Evolutionary conservation across 805 yeast genomes (phyloP).

Genomic region (Metschnikowia chrysomelidarum): DNA sequence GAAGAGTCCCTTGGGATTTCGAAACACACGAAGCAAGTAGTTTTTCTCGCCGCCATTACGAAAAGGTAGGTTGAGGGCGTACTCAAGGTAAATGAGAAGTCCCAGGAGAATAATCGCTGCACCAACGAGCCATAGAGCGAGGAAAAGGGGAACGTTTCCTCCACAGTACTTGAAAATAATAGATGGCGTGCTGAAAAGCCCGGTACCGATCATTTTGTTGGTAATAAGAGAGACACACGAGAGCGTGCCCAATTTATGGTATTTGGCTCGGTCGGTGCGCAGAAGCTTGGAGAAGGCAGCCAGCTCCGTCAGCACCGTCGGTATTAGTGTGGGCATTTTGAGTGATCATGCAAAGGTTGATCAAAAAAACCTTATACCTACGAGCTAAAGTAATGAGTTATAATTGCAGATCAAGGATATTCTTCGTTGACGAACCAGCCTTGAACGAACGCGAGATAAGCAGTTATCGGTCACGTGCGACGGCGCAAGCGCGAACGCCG

Average conservation of each 20-base stretch:
- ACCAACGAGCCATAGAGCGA: slow-evolving; percentile 34
- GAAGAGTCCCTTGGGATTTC: slow-evolving; percentile 30
- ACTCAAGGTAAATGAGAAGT: slow-evolving; percentile 40
- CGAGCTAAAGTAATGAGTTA: too few species aligned
- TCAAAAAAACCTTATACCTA: too few species aligned
- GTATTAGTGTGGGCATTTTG: slow-evolving; percentile 15
- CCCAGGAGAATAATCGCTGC: slow-evolving; percentile 40
- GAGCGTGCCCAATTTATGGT: slow-evolving; percentile 24
- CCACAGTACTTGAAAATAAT: slow-evolving; percentile 53
- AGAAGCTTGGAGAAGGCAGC: slow-evolving; percentile 11
- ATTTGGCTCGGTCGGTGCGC: slow-evolving; percentile 6
- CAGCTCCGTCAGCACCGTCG: slow-evolving; percentile 11
- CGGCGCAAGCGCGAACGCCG: slow-evolving; percentile 3
- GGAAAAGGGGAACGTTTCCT: slow-evolving; percentile 38
- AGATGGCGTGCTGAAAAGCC: slow-evolving; percentile 68
- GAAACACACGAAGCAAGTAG: slow-evolving; percentile 36
- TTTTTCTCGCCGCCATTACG: slow-evolving; percentile 44
- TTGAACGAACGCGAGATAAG: too few species aligned
- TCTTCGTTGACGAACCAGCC: too few species aligned
- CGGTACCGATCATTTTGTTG: slow-evolving; percentile 74
- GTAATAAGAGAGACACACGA: slow-evolving; percentile 48
- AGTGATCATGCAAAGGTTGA: neutral
- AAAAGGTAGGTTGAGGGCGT: slow-evolving; percentile 40
- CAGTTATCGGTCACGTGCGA: slow-evolving; percentile 8
- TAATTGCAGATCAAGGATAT: too few species aligned